phyloP scores from a whole-genome alignment of 140 eudicot species.

The Oenanthe javanica region DNA sequence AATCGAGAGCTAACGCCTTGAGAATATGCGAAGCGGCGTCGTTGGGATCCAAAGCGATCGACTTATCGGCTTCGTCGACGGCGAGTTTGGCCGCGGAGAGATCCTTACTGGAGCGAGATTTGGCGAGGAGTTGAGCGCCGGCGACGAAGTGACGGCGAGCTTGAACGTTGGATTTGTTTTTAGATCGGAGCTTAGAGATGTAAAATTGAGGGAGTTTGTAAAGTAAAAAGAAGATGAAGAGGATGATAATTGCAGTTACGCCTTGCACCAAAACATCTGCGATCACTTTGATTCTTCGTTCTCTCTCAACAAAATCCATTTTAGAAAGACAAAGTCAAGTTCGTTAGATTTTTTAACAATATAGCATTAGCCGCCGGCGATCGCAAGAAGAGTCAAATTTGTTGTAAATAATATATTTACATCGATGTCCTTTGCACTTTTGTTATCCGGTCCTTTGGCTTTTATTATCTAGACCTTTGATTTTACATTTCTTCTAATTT shows the following conservation, averaged over 20 bases:
- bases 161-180: conserved; percentile 19
- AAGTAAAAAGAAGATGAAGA: conserved; percentile 26
- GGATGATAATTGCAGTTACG: background rate
- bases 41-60: conserved; percentile 42
- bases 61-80: conserved; percentile 52
- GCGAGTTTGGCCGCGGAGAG: conserved; percentile 33
- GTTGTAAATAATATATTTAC: too few species aligned
- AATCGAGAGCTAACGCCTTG: conserved; percentile 52
- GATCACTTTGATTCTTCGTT: conserved; percentile 13
- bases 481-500: too few species aligned
- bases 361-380: too few species aligned
- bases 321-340: background rate
- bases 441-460: too few species aligned
- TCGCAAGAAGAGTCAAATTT: too few species aligned
- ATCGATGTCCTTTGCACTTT: too few species aligned
- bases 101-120: conserved; percentile 37
- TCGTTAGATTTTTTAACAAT: background rate
- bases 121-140: conserved; percentile 47
- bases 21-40: conserved; percentile 75
- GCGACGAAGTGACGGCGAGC: conserved; percentile 52
- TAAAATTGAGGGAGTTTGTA: conserved; percentile 30
- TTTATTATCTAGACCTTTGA: too few species aligned
- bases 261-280: conserved; percentile 33
- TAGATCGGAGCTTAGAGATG: conserved; percentile 26
- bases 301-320: conserved; percentile 6